phyloP scores from a whole-genome alignment of 352 stramenopile genomes.

The Blastocystis hominis region DNA sequence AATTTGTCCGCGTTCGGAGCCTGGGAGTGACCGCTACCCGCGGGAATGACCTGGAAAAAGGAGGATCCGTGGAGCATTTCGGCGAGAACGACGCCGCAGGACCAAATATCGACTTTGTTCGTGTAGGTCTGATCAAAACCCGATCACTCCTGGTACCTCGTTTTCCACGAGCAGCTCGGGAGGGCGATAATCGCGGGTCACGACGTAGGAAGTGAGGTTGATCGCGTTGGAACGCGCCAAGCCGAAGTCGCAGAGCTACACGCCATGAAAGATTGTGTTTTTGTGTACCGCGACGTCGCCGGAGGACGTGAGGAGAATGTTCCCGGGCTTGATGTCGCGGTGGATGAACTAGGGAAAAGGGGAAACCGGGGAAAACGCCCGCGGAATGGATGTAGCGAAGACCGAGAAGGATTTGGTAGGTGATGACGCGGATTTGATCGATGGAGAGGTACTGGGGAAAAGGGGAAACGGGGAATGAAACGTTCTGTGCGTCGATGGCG shows the following conservation, averaged over 20 bases:
- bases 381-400: conserved; percentile 80
- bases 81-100: neutral
- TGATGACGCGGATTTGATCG: conserved; percentile 68
- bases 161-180: conserved; percentile 75
- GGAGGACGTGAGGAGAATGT: conserved; percentile 85
- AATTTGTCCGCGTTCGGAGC: neutral
- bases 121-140: neutral
- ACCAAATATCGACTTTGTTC: conserved; percentile 59
- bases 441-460: conserved; percentile 71
- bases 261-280: neutral
- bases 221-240: conserved; percentile 73
- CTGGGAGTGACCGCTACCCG: neutral
- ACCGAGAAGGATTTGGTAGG: conserved; percentile 85
- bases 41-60: neutral
- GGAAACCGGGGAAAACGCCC: conserved; percentile 60
- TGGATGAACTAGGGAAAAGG: conserved; percentile 69
- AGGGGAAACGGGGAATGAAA: neutral
- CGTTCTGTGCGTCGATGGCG: conserved; percentile 38
- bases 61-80: conserved; percentile 45
- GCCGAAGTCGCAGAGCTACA: conserved; percentile 74
- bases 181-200: conserved; percentile 81
- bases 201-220: conserved; percentile 76
- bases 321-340: conserved; percentile 82
- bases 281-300: neutral
- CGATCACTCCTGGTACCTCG: neutral